Evolutionary conservation across 331 rosid species (phyloP).

Genomic region (Malus hybrid): DNA sequence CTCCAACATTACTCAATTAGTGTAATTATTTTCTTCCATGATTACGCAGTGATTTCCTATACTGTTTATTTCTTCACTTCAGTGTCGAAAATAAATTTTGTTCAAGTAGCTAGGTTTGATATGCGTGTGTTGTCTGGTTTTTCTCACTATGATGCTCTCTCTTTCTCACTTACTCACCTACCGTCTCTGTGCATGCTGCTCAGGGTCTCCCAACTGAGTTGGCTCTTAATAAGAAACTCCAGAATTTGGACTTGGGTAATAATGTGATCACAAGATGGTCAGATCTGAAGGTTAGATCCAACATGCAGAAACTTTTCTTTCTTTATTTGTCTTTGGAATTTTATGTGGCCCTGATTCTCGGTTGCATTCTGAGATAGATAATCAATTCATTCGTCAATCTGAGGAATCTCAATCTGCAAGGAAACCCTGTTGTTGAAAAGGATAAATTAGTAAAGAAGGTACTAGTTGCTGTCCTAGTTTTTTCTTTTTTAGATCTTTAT

Average conservation of each 20-base stretch:
- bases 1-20: neutral
- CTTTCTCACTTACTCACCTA: neutral
- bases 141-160: neutral
- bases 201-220: conserved; percentile 81
- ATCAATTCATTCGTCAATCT: conserved; percentile 49
- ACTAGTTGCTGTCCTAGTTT: neutral
- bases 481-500: neutral
- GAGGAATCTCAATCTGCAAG: conserved; percentile 75
- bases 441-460: conserved; percentile 67
- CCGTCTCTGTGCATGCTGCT: neutral
- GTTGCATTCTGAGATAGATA: conserved; percentile 38
- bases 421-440: conserved; percentile 57
- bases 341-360: neutral
- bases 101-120: neutral
- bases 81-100: too few species aligned
- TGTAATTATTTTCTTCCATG: neutral
- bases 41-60: neutral
- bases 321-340: neutral
- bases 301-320: neutral
- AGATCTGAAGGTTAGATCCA: conserved; percentile 58
- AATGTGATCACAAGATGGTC: conserved; percentile 48
- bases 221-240: conserved; percentile 57
- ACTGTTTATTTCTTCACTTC: conserved; percentile 7
- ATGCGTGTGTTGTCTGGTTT: neutral
- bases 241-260: conserved; percentile 43